These are phyloP conservation scores for Acanthamoeba culbertsoni DNA, from an alignment of 208 protist species.

Conservation along the genomic window DNA sequence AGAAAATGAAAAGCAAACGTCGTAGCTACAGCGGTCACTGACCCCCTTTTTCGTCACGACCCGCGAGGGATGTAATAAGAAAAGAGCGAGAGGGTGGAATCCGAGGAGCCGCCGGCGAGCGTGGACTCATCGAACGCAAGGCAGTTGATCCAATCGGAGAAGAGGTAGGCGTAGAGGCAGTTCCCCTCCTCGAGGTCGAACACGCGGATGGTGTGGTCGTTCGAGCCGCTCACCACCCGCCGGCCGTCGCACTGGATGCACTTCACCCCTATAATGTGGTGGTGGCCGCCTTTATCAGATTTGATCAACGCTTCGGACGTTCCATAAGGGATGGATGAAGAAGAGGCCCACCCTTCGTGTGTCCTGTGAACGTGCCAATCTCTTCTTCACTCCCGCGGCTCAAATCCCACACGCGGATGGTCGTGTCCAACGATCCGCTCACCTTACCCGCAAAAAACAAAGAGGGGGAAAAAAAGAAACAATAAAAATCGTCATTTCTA, in stretches of 20 bases:
- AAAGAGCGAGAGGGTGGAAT: not conserved
- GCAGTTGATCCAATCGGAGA: slow-evolving; percentile 13
- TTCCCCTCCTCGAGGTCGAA: slow-evolving; percentile 23
- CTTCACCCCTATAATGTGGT: not conserved
- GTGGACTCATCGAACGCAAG: slow-evolving; percentile 9
- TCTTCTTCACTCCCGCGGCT: not conserved
- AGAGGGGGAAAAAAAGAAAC: not conserved
- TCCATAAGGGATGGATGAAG: too few relatives aligned
- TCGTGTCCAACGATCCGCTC: not conserved
- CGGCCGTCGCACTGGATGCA: not conserved
- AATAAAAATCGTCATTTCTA: not conserved
- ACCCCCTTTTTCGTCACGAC: too few relatives aligned
- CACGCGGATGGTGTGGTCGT: slow-evolving; percentile 29
- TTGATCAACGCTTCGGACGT: too few relatives aligned
- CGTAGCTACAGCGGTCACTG: too few relatives aligned
- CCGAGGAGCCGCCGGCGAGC: not conserved
- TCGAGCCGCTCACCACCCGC: slow-evolving; percentile 24
- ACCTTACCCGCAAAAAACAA: not conserved
- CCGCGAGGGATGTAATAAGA: not conserved
- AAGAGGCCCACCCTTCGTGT: not conserved
- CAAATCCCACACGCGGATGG: slow-evolving; percentile 2
- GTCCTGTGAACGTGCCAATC: not conserved
- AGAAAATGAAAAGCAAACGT: too few relatives aligned
- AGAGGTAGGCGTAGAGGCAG: slow-evolving; percentile 1
- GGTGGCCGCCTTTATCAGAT: too few relatives aligned